A percentile compares a stretch with the other conserved stretches of the same genome.
phyloP scores from a whole-genome alignment of 2,329 filamentous ascomycete species.

The Arthrobotrys sinensis region DNA sequence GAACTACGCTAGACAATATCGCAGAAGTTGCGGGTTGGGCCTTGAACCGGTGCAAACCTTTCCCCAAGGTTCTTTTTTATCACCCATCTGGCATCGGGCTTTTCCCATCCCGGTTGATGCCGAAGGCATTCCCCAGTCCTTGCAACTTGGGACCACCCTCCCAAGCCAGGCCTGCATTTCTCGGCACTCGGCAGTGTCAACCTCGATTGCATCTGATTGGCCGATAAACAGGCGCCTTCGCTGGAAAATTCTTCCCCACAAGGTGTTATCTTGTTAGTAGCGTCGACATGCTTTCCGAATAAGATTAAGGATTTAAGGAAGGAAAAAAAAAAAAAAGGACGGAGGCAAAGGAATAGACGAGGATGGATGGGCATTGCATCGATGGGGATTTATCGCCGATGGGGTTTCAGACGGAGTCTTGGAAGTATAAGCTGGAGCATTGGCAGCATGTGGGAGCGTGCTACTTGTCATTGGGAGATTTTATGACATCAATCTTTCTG shows the following conservation, averaged over 20 bases:
- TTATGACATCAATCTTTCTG: constrained; percentile 55
- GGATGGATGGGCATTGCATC: constrained; percentile 16
- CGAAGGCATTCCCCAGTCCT: constrained; percentile 35
- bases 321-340: background rate
- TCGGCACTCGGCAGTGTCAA: constrained; percentile 59
- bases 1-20: constrained; percentile 28
- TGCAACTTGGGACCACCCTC: constrained; percentile 1
- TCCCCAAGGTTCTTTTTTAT: background rate
- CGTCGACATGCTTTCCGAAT: constrained; percentile 40
- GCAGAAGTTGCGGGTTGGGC: background rate
- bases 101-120: constrained; percentile 44
- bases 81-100: constrained; percentile 14
- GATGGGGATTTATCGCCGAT: constrained; percentile 45
- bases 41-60: constrained; percentile 31
- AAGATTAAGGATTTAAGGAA: constrained; percentile 8
- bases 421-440: constrained; percentile 29
- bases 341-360: constrained; percentile 19
- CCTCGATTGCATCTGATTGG: constrained; percentile 29
- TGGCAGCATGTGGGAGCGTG: constrained; percentile 29
- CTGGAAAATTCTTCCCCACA: constrained; percentile 27
- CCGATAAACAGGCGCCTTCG: constrained; percentile 19
- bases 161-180: constrained; percentile 29
- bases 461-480: constrained; percentile 6
- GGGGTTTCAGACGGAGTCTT: constrained; percentile 46
- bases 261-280: constrained; percentile 40